Conservation (phyloP, 2,329 filamentous ascomycete species). For the Ceratocystis alfenasii region DNA sequence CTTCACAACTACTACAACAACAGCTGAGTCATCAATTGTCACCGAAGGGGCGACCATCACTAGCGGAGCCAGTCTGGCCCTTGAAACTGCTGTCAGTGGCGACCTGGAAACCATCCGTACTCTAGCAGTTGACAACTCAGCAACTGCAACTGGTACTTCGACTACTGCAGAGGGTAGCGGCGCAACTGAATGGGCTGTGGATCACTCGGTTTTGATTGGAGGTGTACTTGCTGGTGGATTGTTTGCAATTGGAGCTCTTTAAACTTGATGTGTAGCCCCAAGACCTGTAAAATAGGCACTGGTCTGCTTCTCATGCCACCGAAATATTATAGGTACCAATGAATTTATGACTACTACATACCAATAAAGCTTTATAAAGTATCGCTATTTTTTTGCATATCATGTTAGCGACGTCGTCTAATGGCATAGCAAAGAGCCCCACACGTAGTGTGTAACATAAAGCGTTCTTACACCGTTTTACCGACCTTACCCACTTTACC, state of each 20-base stretch:
- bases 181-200: slow-evolving; percentile 15
- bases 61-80: slow-evolving; percentile 17
- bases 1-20: slow-evolving; percentile 25
- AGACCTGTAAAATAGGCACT: neutral
- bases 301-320: neutral
- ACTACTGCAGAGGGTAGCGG: slow-evolving; percentile 15
- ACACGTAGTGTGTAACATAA: neutral
- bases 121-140: slow-evolving; percentile 22
- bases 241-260: slow-evolving; percentile 24
- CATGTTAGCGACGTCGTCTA: neutral
- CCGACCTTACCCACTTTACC: neutral
- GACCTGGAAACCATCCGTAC: slow-evolving; percentile 24
- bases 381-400: neutral
- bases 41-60: slow-evolving; percentile 21
- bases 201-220: slow-evolving; percentile 23
- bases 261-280: slow-evolving; percentile 5
- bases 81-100: slow-evolving; percentile 22
- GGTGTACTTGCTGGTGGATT: slow-evolving; percentile 24
- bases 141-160: slow-evolving; percentile 14
- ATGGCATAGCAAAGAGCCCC: neutral
- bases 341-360: neutral
- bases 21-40: slow-evolving; percentile 18
- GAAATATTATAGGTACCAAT: neutral
- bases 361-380: neutral
- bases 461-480: neutral